Base-by-base conservation (phyloP, 495 filamentous ascomycete genomes). In the Amphirosellinia nigrospora region DNA sequence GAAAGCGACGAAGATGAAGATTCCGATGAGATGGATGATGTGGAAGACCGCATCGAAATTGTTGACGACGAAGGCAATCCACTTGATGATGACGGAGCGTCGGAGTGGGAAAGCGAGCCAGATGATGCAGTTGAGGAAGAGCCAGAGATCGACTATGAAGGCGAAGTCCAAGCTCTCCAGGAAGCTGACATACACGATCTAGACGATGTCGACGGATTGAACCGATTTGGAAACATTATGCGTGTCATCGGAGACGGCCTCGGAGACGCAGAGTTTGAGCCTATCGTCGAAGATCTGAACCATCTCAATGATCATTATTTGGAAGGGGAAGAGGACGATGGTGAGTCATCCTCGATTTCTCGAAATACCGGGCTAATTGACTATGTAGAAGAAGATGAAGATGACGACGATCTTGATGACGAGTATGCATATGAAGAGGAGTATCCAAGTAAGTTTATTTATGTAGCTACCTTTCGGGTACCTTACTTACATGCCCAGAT, bases 361-460 rank as follows among this genome's bases (percentile, higher is more conserved):
- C 19, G 34, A 34, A 26, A 7, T 16, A 19, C 45, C 5, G 46
- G 30, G 36, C 66, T 69, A 62, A 69, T 38, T 10, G 48, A n/a
- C 15, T 0, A 58, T 43, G 32, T 16, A 71, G 69, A 71, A 79
- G 84, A 85, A 60, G 90, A 91, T 10, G 90, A 92, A 52, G 89
- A 90, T 3, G 91, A 92, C 61, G 91, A 93, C 38, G 93, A 94
- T 56, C 81, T 86, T 62, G 89, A 91, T 34, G 89, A 91, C 26
- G 89, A 90, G 64, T 82, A 84, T 64, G 82, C 89, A 71, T 90
- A 89, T 72, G 86, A 90, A 68, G 88, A 90, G 41, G 89, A 90
- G 59, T 90, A 90, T 77, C 89, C 88, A 71, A 89, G 90, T 92
- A 81, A 81, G 89, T 88, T 73, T 43, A 67, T 68, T 38, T n/a